These are phyloP conservation scores for Favolaschia claudopus DNA, from an alignment of 768 basidiomycete species.

Conservation along the genomic window DNA sequence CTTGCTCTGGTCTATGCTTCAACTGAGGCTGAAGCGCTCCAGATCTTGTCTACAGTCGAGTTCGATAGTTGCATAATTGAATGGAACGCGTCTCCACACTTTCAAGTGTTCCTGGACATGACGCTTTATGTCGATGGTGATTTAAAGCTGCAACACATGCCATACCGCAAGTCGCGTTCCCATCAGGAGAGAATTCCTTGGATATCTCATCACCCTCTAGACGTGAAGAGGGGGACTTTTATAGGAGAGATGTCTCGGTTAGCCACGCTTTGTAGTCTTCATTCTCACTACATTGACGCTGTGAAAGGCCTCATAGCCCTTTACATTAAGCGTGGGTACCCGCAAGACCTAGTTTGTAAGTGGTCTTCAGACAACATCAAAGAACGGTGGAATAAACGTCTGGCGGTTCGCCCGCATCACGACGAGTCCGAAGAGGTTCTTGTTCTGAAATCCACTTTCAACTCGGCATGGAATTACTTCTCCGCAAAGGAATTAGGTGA, in stretches of 20 bases:
- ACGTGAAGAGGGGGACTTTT: conserved; percentile 33
- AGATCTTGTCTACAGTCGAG: not conserved
- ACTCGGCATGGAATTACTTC: conserved; percentile 44
- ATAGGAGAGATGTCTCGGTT: conserved; percentile 33
- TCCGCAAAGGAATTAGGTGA: conserved; percentile 38
- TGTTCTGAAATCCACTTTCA: conserved; percentile 40
- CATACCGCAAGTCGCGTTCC: conserved; percentile 28
- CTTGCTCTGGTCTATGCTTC: conserved; percentile 30
- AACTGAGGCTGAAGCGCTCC: conserved; percentile 22
- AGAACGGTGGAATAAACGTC: conserved; percentile 38
- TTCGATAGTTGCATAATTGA: conserved; percentile 31
- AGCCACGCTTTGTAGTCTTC: conserved; percentile 17
- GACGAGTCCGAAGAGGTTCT: conserved; percentile 30
- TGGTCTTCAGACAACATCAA: conserved; percentile 35
- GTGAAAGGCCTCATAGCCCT: conserved; percentile 32
- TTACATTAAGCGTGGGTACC: conserved; percentile 41
- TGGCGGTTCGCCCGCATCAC: conserved; percentile 9
- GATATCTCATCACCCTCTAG: conserved; percentile 30
- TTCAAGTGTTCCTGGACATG: conserved; percentile 39
- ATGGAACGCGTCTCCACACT: conserved; percentile 27
- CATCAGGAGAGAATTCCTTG: conserved; percentile 37
- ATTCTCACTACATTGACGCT: conserved; percentile 33
- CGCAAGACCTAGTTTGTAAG: conserved; percentile 27
- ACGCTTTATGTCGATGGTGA: conserved; percentile 30
- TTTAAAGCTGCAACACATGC: conserved; percentile 22